phyloP scores from a whole-genome alignment of 139 green algal species.

The Bryopsis sp. region DNA sequence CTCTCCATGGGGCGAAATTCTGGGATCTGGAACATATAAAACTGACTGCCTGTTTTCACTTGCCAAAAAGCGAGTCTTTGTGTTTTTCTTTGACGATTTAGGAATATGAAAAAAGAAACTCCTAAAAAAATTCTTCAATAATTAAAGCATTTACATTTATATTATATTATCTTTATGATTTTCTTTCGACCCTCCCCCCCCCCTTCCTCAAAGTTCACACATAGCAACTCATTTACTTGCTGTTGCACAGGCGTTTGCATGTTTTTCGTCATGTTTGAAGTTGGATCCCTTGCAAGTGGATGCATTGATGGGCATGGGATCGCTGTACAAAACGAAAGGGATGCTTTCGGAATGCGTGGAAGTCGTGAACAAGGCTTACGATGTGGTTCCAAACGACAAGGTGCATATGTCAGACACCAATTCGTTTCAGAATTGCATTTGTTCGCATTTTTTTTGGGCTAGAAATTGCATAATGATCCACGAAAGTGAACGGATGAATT shows the following conservation, averaged over 20 bases:
- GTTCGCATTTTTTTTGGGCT: no score
- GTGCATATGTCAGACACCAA: background rate
- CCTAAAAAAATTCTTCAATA: background rate
- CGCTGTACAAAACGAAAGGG: constrained; percentile 51
- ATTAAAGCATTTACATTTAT: background rate
- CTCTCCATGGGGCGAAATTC: background rate
- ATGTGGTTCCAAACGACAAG: constrained; percentile 21
- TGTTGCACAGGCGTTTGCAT: constrained; percentile 62
- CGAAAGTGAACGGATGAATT: background rate
- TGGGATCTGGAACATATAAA: background rate
- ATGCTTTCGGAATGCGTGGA: constrained; percentile 47
- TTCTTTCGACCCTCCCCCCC: background rate
- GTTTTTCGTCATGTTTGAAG: constrained; percentile 44
- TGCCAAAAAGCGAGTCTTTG: background rate
- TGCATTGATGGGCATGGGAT: constrained; percentile 39
- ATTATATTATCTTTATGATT: no score
- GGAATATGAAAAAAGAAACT: background rate
- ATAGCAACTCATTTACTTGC: background rate
- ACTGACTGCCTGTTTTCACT: background rate
- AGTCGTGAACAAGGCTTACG: constrained; percentile 24
- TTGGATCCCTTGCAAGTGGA: constrained; percentile 30
- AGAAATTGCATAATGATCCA: background rate
- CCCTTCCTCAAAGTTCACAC: background rate
- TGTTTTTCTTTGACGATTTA: background rate
- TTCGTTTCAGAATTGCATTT: no score